Conservation (phyloP, 371 early-diverging fungal species). For the Nematocida sp. region DNA sequence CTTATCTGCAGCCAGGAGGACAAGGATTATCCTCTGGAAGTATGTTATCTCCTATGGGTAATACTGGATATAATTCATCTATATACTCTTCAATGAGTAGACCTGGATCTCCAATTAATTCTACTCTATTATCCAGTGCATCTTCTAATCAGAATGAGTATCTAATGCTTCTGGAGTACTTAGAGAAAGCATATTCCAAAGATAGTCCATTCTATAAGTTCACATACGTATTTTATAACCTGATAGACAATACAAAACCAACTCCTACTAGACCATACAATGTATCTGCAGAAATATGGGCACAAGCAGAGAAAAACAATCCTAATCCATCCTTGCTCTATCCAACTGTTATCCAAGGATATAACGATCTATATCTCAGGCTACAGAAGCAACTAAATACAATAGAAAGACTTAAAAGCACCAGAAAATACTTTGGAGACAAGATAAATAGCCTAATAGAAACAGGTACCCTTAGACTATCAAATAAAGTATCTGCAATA, state of each 20-base stretch:
- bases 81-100: no score
- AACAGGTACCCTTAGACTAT: slow-evolving; percentile 16
- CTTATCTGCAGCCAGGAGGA: no score
- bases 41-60: no score
- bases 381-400: slow-evolving; percentile 10
- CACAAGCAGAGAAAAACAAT: slow-evolving; percentile 24
- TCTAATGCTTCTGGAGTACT: slow-evolving; percentile 18
- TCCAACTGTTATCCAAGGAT: slow-evolving; percentile 25
- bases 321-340: slow-evolving; percentile 12
- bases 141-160: slow-evolving; percentile 1
- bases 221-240: slow-evolving; percentile 62
- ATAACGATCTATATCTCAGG: slow-evolving; percentile 17
- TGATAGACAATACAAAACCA: slow-evolving; percentile 41
- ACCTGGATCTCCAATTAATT: no score
- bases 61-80: no score
- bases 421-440: slow-evolving; percentile 31
- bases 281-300: slow-evolving; percentile 30
- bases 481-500: slow-evolving; percentile 14
- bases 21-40: no score
- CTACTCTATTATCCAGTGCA: no score
- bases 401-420: slow-evolving; percentile 11
- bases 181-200: slow-evolving; percentile 59
- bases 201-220: slow-evolving; percentile 61
- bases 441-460: slow-evolving; percentile 35
- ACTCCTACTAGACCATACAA: slow-evolving; percentile 29